Base-by-base conservation (phyloP, 1,284 basidiomycete species). In the Boletus sp. region DNA sequence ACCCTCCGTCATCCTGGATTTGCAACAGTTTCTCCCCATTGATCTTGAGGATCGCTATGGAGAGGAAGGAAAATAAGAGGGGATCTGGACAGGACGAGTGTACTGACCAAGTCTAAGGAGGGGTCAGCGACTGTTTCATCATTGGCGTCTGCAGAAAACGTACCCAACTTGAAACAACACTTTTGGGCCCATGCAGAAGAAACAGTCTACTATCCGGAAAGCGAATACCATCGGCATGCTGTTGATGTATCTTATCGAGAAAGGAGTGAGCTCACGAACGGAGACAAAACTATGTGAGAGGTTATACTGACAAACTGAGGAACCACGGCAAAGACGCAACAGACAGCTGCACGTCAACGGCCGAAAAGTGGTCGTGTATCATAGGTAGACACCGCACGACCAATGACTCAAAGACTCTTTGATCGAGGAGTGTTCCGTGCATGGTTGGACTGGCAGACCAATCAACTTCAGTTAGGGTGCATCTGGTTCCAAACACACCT, bases 181-280 rank as follows among this genome's bases (percentile, higher is more conserved):
- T 62, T 94, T 98, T 2, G 95, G 93, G 0, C 96, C 96, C 92
- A 97, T 98, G 55, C 94, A 94, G 73, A 99, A 91, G 70, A 99
- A 96, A 68, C 96, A 99, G 67, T 99, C 96, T 2, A 97, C 92
- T 62, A 99, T 94, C 39, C 96, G 83, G 76, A 98, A 99, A 0
- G 96, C 95, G 64, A 99, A 99, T 40, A 99, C 87, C 82, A 99
- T 90, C 0, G 96, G 96, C 93, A 99, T 97, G 60, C 92, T 95
- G 71, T 98, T 98, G 72, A 99, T 98, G 68, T 85, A 94, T 55
- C 92, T 90, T 46, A 8, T 32, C 8, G 0, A 51, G 29, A 49
- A 22, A 46, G 42, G 30, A 30, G 40, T 50, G 7, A 60, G 42
- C 8, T 30, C 12, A 27, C 20, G 40, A 32, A 30, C 39, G 2